These are phyloP conservation scores for Hypoxylon sp. DNA, from an alignment of 2,329 filamentous ascomycete species.

Conservation along the genomic window DNA sequence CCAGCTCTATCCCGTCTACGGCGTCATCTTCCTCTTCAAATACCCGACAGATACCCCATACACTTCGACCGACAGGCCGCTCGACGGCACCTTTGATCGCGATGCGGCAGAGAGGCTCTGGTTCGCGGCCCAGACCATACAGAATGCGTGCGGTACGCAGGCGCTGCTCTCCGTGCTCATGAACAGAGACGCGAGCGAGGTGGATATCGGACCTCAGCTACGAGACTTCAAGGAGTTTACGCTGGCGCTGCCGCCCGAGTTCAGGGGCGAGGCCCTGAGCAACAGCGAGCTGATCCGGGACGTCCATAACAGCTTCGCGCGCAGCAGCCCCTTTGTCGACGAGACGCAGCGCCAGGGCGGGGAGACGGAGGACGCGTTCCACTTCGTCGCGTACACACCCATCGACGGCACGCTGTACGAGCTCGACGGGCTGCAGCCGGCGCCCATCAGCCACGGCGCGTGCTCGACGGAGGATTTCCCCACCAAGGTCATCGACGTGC, in stretches of 20 bases:
- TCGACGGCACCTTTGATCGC: slow-evolving; percentile 86
- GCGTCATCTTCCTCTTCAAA: slow-evolving; percentile 99
- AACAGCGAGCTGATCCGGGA: slow-evolving; percentile 79
- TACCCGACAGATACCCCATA: slow-evolving; percentile 81
- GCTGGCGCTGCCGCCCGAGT: slow-evolving; percentile 82
- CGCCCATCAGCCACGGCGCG: slow-evolving; percentile 88
- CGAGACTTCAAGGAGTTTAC: slow-evolving; percentile 90
- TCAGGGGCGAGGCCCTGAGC: slow-evolving; percentile 72
- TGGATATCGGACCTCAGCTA: slow-evolving; percentile 81
- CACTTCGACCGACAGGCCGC: slow-evolving; percentile 73
- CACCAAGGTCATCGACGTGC: slow-evolving; percentile 84
- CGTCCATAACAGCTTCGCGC: slow-evolving; percentile 92
- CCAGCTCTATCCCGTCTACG: slow-evolving; percentile 84
- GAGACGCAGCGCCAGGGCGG: slow-evolving; percentile 83
- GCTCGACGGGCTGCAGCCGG: slow-evolving; percentile 92
- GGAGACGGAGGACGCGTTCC: slow-evolving; percentile 92
- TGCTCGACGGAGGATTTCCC: slow-evolving; percentile 82
- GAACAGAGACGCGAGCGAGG: slow-evolving; percentile 75
- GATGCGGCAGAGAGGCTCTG: slow-evolving; percentile 83
- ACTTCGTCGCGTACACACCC: slow-evolving; percentile 95
- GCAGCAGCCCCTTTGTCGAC: slow-evolving; percentile 90
- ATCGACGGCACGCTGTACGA: slow-evolving; percentile 89
- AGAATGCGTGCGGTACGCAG: slow-evolving; percentile 98
- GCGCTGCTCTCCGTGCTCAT: slow-evolving; percentile 92
- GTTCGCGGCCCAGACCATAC: slow-evolving; percentile 97